Evolutionary conservation across 345 rosid genomes (phyloP).

Genomic region (Syzygium oleosum): DNA sequence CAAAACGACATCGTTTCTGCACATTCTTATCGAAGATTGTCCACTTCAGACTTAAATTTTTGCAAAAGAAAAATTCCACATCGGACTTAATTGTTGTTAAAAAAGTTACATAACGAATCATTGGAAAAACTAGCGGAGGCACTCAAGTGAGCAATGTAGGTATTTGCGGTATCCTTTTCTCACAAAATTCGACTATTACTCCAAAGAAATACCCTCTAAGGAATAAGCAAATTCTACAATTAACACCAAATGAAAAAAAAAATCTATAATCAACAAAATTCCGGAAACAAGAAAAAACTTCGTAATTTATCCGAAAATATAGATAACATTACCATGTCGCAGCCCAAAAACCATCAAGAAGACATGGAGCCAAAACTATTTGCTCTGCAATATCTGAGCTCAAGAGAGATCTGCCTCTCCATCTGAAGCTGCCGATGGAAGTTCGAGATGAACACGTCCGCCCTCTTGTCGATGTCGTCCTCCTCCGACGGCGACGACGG

Average conservation of each 20-base stretch:
- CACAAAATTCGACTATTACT: not conserved
- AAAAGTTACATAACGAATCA: too few relatives aligned
- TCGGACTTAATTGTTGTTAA: too few relatives aligned
- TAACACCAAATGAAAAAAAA: not conserved
- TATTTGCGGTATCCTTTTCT: not conserved
- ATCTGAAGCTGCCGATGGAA: conserved; percentile 70
- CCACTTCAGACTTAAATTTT: too few relatives aligned
- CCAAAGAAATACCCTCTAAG: not conserved
- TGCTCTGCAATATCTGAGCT: conserved; percentile 36
- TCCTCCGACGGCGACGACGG: conserved; percentile 16
- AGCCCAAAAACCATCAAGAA: conserved; percentile 9
- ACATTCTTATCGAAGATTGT: too few relatives aligned
- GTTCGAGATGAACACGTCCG: conserved; percentile 70
- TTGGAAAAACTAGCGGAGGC: too few relatives aligned
- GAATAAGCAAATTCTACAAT: not conserved
- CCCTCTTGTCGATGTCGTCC: conserved; percentile 60
- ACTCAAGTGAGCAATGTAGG: not conserved
- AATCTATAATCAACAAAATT: not conserved
- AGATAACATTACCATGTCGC: not conserved
- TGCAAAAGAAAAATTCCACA: too few relatives aligned
- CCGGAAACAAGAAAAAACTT: not conserved
- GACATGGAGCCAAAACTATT: conserved; percentile 29
- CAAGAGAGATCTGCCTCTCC: conserved; percentile 76
- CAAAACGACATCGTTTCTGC: too few relatives aligned
- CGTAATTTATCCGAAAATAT: not conserved